A percentile compares a stretch with the other conserved stretches of the same genome.
Evolutionary conservation across 1,139 yeast species (phyloP).

Genomic region (Kurtzmaniella quercitrusa): DNA sequence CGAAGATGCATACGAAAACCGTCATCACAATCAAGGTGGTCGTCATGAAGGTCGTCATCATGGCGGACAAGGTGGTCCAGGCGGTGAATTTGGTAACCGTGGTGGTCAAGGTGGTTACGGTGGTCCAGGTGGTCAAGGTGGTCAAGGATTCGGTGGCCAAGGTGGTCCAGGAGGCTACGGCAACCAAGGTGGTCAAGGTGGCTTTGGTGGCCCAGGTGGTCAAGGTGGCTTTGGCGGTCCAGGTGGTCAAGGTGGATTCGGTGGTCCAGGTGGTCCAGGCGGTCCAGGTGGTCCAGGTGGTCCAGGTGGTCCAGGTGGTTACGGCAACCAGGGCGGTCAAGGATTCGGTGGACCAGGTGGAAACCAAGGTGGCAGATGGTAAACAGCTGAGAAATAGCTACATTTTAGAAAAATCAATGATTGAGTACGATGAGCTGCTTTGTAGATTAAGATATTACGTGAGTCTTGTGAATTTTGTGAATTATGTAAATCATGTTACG

Average conservation of each 20-base stretch:
- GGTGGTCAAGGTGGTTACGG: conserved; percentile 12
- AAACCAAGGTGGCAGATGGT: conserved; percentile 8
- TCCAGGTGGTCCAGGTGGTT: conserved; percentile 7
- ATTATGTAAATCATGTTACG: no score
- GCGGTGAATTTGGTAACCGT: conserved; percentile 16
- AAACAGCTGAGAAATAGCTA: not conserved
- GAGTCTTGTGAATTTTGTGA: not conserved
- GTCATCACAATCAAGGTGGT: conserved; percentile 11
- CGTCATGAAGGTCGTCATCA: conserved; percentile 11
- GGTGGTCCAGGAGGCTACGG: conserved; percentile 10
- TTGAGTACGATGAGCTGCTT: not conserved
- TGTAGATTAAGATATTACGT: no score
- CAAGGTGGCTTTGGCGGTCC: conserved; percentile 12
- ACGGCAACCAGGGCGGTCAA: conserved; percentile 16
- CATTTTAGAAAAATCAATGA: not conserved
- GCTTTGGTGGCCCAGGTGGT: conserved; percentile 12
- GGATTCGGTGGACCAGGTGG: conserved; percentile 15
- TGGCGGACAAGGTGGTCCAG: conserved; percentile 11
- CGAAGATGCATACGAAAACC: conserved; percentile 36
- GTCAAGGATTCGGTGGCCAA: conserved; percentile 7
- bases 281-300: conserved; percentile 9
- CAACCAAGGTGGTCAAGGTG: conserved; percentile 11
- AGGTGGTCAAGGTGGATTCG: conserved; percentile 10
- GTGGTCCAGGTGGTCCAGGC: conserved; percentile 11
- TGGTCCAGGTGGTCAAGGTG: conserved; percentile 11